Evolutionary conservation across 2,329 filamentous ascomycete genomes (phyloP).

Genomic region (Aspergillus arachidicola): DNA sequence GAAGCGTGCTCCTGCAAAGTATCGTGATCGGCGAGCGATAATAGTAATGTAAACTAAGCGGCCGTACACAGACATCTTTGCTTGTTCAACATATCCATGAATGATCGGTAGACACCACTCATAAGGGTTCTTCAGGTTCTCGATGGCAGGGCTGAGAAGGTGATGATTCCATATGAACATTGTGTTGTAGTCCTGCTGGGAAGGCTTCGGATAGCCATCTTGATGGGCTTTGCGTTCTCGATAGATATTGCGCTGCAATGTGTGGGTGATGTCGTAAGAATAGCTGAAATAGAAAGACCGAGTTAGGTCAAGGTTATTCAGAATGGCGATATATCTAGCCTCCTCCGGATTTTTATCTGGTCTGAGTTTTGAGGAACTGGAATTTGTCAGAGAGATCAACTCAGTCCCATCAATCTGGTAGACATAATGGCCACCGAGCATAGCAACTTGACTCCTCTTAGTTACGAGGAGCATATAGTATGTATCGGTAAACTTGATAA

Average conservation of each 20-base stretch:
- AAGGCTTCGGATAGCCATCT: constrained; percentile 62
- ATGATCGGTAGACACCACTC: constrained; percentile 97
- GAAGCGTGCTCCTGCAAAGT: constrained; percentile 92
- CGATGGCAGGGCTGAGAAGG: constrained; percentile 73
- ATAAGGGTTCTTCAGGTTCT: constrained; percentile 74
- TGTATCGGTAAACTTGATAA: constrained; percentile 91
- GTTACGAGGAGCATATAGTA: constrained; percentile 98
- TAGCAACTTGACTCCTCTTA: constrained; percentile 92
- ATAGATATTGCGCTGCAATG: constrained; percentile 88
- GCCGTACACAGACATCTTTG: constrained; percentile 81
- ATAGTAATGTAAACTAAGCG: constrained; percentile 88
- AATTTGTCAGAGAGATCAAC: constrained; percentile 79
- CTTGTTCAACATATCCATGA: constrained; percentile 94
- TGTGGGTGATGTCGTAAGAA: constrained; percentile 92
- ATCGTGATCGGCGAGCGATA: constrained; percentile 86
- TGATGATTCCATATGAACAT: constrained; percentile 99
- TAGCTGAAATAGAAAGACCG: constrained; percentile 98
- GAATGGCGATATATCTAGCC: constrained; percentile 80
- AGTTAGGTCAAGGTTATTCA: constrained; percentile 88
- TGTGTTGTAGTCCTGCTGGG: constrained; percentile 80
- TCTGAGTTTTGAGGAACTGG: constrained; percentile 66
- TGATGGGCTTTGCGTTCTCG: constrained; percentile 73
- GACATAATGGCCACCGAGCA: constrained; percentile 93
- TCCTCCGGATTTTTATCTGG: constrained; percentile 88
- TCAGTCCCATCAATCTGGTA: constrained; percentile 96